Evolutionary conservation across 1,284 basidiomycete species (phyloP).

Genomic region (Vanrija pseudolonga): DNA sequence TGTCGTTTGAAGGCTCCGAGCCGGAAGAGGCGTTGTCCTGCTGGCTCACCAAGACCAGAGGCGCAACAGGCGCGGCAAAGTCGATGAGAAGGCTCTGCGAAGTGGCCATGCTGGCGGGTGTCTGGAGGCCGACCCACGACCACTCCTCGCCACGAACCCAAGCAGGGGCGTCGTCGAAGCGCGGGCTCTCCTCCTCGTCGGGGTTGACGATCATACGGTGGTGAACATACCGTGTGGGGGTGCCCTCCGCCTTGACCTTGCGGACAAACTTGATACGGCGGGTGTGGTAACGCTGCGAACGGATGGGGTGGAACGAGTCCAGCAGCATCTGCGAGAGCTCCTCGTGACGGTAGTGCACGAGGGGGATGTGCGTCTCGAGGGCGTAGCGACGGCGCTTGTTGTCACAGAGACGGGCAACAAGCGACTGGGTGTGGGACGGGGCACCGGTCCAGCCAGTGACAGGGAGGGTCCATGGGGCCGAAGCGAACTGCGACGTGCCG

Average conservation of each 20-base stretch:
- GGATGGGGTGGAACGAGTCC: conserved; percentile 50
- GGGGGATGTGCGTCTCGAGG: conserved; percentile 22
- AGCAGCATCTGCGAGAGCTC: conserved; percentile 53
- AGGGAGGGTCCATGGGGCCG: conserved; percentile 23
- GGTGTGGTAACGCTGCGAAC: conserved; percentile 48
- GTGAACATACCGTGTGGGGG: conserved; percentile 47
- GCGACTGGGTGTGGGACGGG: conserved; percentile 1
- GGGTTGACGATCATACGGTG: conserved; percentile 33
- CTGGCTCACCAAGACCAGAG: conserved; percentile 4
- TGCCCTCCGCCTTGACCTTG: conserved; percentile 46
- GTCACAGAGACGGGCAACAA: conserved; percentile 30
- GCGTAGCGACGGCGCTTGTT: conserved; percentile 38
- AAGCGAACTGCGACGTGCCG: conserved; percentile 9
- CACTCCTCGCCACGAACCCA: conserved; percentile 46
- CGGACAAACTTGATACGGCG: conserved; percentile 51
- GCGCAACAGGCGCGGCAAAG: conserved; percentile 13
- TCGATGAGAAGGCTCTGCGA: conserved; percentile 14
- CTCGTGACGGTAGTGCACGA: conserved; percentile 46
- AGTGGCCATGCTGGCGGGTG: conserved; percentile 20
- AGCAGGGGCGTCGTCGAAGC: conserved; percentile 45
- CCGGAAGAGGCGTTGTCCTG: neutral
- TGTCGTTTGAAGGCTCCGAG: conserved; percentile 5
- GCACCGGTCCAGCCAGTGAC: neutral
- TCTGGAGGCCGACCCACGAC: conserved; percentile 34
- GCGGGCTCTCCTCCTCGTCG: conserved; percentile 43